phyloP scores from a whole-genome alignment of 202 grass and related monocot species.

The Setaria italica region DNA sequence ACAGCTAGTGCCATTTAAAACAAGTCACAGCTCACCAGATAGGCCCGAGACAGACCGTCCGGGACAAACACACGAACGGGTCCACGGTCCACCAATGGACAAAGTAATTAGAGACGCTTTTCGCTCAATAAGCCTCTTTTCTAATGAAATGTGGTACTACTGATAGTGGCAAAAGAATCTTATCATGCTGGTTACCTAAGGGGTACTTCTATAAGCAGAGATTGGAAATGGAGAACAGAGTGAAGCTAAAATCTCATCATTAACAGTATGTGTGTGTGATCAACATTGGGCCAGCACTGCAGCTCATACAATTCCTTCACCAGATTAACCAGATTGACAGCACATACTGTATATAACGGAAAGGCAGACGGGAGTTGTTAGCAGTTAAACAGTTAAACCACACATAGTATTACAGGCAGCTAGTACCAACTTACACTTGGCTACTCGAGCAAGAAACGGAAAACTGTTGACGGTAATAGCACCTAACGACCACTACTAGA shows the following conservation, averaged over 20 bases:
- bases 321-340: constrained; percentile 18
- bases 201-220: not conserved
- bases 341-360: not conserved
- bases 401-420: constrained; percentile 25
- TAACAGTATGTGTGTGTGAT: not conserved
- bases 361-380: not conserved
- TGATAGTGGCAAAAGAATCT: not conserved
- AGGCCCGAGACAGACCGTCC: constrained; percentile 28
- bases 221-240: not conserved
- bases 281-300: not conserved
- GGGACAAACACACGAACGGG: constrained; percentile 38
- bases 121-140: not conserved
- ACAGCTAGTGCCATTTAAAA: constrained; percentile 45
- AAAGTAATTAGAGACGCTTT: not conserved
- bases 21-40: constrained; percentile 44
- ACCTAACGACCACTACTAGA: constrained; percentile 25
- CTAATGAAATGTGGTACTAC: not conserved
- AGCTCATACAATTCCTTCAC: not conserved
- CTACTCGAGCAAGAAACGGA: constrained; percentile 34
- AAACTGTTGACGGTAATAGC: constrained; percentile 39
- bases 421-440: constrained; percentile 53
- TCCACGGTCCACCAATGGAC: constrained; percentile 20
- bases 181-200: not conserved
- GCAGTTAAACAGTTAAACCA: constrained; percentile 38
- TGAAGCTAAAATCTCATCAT: not conserved